Percentiles rank a stretch among this genome's conserved stretches.
Conservation (phyloP, 176 grass and related monocot species). For the Urochloa ruziziensis region DNA sequence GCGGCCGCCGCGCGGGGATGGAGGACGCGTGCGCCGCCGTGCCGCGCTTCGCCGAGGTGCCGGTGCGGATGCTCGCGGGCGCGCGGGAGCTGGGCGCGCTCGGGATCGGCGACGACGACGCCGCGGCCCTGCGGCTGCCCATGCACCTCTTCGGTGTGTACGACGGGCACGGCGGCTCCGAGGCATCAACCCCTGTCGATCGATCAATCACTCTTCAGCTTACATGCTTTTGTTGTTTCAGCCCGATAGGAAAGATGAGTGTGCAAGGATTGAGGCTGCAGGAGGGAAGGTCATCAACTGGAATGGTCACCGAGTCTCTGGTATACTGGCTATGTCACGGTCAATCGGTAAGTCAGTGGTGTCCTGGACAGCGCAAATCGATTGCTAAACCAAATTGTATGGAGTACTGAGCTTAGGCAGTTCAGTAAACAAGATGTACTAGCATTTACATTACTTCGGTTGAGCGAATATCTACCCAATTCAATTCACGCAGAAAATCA, state of each 20-base stretch:
- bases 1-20: constrained; percentile 47
- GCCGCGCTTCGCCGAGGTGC: constrained; percentile 55
- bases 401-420: not conserved
- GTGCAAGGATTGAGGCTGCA: constrained; percentile 65
- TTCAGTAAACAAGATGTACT: not conserved
- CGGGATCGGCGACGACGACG: constrained; percentile 12
- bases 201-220: not conserved
- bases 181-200: constrained; percentile 5
- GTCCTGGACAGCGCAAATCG: not conserved
- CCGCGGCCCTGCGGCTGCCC: constrained; percentile 23
- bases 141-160: constrained; percentile 74
- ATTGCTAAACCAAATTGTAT: not conserved
- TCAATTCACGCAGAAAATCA: no score
- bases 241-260: constrained; percentile 69
- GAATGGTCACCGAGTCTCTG: constrained; percentile 68
- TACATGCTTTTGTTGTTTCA: constrained; percentile 35
- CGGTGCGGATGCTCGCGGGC: constrained; percentile 54
- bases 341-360: constrained; percentile 62
- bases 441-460: not conserved
- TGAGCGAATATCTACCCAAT: no score
- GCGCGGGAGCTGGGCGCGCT: constrained; percentile 31
- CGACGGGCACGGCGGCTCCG: constrained; percentile 74
- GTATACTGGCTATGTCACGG: constrained; percentile 79
- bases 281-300: constrained; percentile 71
- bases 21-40: constrained; percentile 53